These are phyloP conservation scores for Pythium dissotocum DNA, from an alignment of 352 stramenopile genomes.

Conservation along the genomic window DNA sequence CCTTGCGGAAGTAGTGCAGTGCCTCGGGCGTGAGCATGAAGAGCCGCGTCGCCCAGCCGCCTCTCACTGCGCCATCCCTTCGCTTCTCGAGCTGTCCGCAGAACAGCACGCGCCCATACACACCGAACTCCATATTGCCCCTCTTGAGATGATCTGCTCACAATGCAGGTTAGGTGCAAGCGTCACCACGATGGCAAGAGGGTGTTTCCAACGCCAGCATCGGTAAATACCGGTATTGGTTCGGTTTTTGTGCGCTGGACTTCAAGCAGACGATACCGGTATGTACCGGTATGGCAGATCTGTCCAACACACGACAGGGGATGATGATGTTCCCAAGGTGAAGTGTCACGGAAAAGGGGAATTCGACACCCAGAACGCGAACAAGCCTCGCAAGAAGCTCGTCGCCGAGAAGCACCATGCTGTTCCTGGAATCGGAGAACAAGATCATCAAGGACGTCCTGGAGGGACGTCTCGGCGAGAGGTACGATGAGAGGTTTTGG, in stretches of 20 bases:
- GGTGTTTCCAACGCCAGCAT: neutral
- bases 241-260: slow-evolving; percentile 20
- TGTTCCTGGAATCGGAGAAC: slow-evolving; percentile 86
- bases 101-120: slow-evolving; percentile 73
- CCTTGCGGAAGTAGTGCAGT: slow-evolving; percentile 83
- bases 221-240: slow-evolving; percentile 16
- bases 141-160: neutral
- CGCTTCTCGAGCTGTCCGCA: slow-evolving; percentile 78
- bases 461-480: slow-evolving; percentile 62
- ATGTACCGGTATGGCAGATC: slow-evolving; percentile 27
- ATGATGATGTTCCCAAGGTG: slow-evolving; percentile 18
- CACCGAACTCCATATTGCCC: slow-evolving; percentile 55
- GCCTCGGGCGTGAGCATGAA: slow-evolving; percentile 79
- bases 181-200: neutral
- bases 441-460: slow-evolving; percentile 90
- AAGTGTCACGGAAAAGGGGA: neutral
- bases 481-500: slow-evolving; percentile 36
- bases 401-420: slow-evolving; percentile 38
- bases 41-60: slow-evolving; percentile 72
- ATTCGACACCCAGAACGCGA: slow-evolving; percentile 31
- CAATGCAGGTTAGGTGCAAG: neutral
- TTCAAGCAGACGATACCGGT: slow-evolving; percentile 29
- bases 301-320: slow-evolving; percentile 21
- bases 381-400: slow-evolving; percentile 8
- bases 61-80: slow-evolving; percentile 70